Evolutionary conservation across 176 grass and related monocot species (phyloP).

Genomic region (Oryza meyeriana): DNA sequence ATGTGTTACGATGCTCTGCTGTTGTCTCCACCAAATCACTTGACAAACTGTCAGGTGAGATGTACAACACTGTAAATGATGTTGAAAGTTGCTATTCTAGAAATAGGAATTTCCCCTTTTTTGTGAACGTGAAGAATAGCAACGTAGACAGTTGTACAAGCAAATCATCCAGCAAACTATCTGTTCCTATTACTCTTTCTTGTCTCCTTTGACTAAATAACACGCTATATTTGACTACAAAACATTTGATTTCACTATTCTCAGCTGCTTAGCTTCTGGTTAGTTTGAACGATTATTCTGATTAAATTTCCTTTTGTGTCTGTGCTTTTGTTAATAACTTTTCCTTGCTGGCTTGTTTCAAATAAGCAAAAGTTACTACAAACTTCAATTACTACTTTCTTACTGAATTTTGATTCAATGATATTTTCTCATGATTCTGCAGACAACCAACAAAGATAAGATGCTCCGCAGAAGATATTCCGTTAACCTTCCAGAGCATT

Average conservation of each 20-base stretch:
- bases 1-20: background rate
- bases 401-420: background rate
- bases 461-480: constrained; percentile 38
- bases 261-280: background rate
- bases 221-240: background rate
- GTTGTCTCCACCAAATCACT: background rate
- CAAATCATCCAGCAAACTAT: background rate
- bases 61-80: background rate
- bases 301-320: constrained; percentile 6
- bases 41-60: constrained; percentile 4
- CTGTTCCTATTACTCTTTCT: background rate
- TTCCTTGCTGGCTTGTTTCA: background rate
- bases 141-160: background rate
- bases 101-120: background rate
- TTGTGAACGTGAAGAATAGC: constrained; percentile 5
- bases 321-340: background rate
- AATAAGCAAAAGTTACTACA: background rate
- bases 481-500: constrained; percentile 31
- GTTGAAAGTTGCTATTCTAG: background rate
- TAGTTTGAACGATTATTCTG: background rate
- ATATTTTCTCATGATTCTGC: background rate
- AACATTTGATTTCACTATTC: constrained; percentile 17
- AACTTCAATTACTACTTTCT: background rate
- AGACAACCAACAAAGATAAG: constrained; percentile 37
- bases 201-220: constrained; percentile 12